These are phyloP conservation scores for Eucalyptus coolabah DNA, from an alignment of 345 rosid genomes.

Conservation along the genomic window DNA sequence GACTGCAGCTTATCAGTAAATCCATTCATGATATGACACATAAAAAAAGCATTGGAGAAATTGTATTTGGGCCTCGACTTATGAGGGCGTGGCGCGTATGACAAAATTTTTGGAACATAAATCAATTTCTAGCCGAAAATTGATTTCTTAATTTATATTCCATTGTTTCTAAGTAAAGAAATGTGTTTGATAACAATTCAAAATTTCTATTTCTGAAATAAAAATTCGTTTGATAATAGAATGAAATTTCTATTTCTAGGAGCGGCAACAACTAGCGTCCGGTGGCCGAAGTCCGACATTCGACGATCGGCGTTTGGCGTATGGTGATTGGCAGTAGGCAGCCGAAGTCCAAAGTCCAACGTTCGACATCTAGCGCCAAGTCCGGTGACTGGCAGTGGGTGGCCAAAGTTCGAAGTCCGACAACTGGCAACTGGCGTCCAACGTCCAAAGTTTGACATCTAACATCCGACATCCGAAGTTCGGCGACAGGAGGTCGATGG, in stretches of 20 bases:
- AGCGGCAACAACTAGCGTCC: too few species aligned
- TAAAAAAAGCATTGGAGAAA: not conserved
- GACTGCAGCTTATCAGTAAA: not conserved
- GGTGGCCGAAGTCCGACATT: rapidly evolving
- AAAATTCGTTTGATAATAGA: too few species aligned
- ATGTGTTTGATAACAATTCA: too few species aligned
- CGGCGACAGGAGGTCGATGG: rapidly evolving
- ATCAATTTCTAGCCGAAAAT: too few species aligned
- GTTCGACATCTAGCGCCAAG: rapidly evolving
- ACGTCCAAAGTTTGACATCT: too few species aligned
- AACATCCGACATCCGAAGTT: rapidly evolving
- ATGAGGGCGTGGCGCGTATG: rapidly evolving
- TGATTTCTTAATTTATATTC: too few species aligned
- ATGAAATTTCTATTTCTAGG: too few species aligned
- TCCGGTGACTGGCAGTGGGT: rapidly evolving
- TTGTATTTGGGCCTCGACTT: not conserved
- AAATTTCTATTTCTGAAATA: too few species aligned
- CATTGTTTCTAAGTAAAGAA: too few species aligned
- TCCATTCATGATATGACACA: not conserved
- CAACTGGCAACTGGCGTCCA: rapidly evolving
- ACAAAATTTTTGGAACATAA: too few species aligned
- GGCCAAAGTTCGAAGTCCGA: too few species aligned
- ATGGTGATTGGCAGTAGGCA: rapidly evolving
- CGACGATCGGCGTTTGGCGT: rapidly evolving
- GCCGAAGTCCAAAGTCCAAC: too few species aligned